These are phyloP conservation scores for Ajuga reptans DNA, from an alignment of 305 asterid species.

Conservation along the genomic window DNA sequence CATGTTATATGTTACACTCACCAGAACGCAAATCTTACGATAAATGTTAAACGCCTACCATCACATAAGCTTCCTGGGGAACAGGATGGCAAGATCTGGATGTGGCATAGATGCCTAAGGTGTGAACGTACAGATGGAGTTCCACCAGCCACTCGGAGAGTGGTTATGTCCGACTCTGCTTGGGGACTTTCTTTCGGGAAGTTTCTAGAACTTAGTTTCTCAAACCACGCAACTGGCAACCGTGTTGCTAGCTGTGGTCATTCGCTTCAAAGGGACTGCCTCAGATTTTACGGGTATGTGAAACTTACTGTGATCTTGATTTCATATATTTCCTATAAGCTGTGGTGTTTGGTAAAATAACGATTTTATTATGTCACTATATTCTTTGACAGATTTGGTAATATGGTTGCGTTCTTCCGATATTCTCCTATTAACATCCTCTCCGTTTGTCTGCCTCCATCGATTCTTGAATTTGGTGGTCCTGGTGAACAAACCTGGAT, in stretches of 20 bases:
- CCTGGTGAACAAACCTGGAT: constrained; percentile 59
- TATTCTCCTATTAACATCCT: constrained; percentile 79
- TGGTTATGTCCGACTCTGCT: constrained; percentile 88
- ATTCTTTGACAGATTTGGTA: constrained; percentile 55
- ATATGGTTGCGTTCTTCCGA: constrained; percentile 78
- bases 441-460: constrained; percentile 77
- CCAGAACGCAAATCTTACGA: constrained; percentile 78
- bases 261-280: constrained; percentile 94
- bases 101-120: constrained; percentile 98
- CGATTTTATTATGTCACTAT: neutral
- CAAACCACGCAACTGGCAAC: constrained; percentile 79
- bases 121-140: constrained; percentile 58
- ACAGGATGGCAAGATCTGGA: constrained; percentile 90
- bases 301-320: neutral
- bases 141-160: constrained; percentile 82
- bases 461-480: constrained; percentile 61
- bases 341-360: too few species aligned
- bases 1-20: constrained; percentile 84
- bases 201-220: constrained; percentile 95
- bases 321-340: neutral
- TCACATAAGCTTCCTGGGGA: constrained; percentile 73
- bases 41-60: constrained; percentile 59
- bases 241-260: constrained; percentile 95
- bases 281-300: constrained; percentile 80
- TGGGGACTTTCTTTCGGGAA: constrained; percentile 98